These are phyloP conservation scores for Rhodamnia rubescens DNA, from an alignment of 345 rosid species.

Conservation along the genomic window DNA sequence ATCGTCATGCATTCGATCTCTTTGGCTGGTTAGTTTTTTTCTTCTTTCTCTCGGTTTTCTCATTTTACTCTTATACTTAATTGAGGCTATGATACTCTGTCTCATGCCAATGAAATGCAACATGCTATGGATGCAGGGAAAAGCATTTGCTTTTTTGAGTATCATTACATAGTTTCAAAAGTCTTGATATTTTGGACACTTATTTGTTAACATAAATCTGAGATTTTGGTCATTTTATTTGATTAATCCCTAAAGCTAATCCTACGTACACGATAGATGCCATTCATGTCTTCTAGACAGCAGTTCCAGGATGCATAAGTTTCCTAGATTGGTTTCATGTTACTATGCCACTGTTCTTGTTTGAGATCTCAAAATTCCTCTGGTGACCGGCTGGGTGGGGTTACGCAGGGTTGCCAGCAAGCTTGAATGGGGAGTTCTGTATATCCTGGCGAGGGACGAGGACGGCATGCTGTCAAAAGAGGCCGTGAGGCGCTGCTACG, in stretches of 20 bases:
- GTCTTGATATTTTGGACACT: neutral
- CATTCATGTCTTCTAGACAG: neutral
- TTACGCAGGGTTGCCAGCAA: conserved; percentile 37
- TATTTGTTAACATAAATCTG: neutral
- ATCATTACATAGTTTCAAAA: neutral
- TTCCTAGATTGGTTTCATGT: neutral
- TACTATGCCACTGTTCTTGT: neutral
- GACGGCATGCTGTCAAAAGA: conserved; percentile 65
- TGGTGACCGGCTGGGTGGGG: neutral
- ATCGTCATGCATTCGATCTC: conserved; percentile 39
- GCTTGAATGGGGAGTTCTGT: conserved; percentile 51
- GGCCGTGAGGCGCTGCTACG: conserved; percentile 64
- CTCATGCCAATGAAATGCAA: neutral
- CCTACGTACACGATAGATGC: neutral
- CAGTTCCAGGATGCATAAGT: neutral
- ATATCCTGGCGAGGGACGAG: conserved; percentile 57
- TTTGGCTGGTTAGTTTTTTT: conserved; percentile 40
- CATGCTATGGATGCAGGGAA: neutral
- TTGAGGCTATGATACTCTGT: neutral
- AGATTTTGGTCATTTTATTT: neutral
- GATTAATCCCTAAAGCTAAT: neutral
- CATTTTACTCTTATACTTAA: neutral
- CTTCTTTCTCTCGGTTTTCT: neutral
- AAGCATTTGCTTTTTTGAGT: neutral
- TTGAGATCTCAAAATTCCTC: neutral